These are phyloP conservation scores for Pythium aquatile DNA, from an alignment of 352 stramenopile species.

Conservation along the genomic window DNA sequence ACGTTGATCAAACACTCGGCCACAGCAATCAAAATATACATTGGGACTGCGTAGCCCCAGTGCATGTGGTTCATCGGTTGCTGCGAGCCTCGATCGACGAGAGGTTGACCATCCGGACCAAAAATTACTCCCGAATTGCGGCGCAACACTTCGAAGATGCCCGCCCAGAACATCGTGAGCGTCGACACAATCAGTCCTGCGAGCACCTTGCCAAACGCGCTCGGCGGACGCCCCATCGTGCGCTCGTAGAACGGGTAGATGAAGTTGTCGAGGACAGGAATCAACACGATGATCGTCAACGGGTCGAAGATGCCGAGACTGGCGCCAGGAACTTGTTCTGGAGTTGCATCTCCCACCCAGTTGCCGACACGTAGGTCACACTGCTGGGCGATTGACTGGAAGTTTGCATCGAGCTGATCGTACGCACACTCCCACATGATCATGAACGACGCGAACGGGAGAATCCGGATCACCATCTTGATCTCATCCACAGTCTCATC, in stretches of 20 bases:
- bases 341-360: constrained; percentile 19
- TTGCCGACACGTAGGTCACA: constrained; percentile 62
- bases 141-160: constrained; percentile 78
- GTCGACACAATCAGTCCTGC: constrained; percentile 72
- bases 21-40: constrained; percentile 82
- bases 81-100: constrained; percentile 52
- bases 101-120: constrained; percentile 30
- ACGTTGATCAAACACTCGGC: constrained; percentile 89
- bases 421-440: constrained; percentile 89
- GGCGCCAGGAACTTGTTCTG: constrained; percentile 61
- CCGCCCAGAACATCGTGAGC: constrained; percentile 84
- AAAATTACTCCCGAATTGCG: constrained; percentile 44
- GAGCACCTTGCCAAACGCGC: constrained; percentile 79
- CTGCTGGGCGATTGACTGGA: constrained; percentile 86
- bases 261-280: constrained; percentile 68
- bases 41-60: constrained; percentile 78
- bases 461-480: constrained; percentile 82
- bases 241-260: constrained; percentile 70
- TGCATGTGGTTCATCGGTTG: constrained; percentile 83
- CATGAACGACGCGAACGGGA: constrained; percentile 87
- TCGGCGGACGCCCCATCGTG: constrained; percentile 54
- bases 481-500: constrained; percentile 84
- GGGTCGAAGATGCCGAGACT: constrained; percentile 87
- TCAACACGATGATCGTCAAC: constrained; percentile 79
- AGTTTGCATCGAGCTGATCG: constrained; percentile 86